phyloP scores from a whole-genome alignment of 495 filamentous ascomycete species.

The Barbatosphaeria neglecta region DNA sequence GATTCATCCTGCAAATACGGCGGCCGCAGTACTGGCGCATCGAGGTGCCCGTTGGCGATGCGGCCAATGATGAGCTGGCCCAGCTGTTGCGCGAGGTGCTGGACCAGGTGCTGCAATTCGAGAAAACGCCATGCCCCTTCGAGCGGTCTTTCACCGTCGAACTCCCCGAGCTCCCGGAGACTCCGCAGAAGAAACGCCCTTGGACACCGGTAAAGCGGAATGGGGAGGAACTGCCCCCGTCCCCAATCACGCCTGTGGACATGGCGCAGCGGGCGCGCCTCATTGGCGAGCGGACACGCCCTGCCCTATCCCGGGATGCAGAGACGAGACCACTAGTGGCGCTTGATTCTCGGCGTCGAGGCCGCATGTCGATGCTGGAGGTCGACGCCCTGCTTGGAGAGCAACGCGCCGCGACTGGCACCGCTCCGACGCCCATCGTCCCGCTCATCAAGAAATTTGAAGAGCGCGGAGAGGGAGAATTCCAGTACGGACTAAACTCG shows the following conservation, averaged over 20 bases:
- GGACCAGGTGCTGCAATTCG: slow-evolving; percentile 61
- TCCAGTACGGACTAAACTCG: background rate
- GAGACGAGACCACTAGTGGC: background rate
- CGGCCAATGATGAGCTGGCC: slow-evolving; percentile 47
- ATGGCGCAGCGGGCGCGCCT: background rate
- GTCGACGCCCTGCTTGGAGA: no score
- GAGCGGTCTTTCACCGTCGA: slow-evolving; percentile 61
- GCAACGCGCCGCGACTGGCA: no score
- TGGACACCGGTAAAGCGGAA: slow-evolving; percentile 52
- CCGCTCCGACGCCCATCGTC: background rate
- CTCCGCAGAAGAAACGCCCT: slow-evolving; percentile 53
- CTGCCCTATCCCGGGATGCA: background rate
- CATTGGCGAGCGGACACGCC: background rate
- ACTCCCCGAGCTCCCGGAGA: slow-evolving; percentile 56
- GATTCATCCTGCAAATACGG: slow-evolving; percentile 71
- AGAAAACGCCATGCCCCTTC: slow-evolving; percentile 82
- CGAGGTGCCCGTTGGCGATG: slow-evolving; percentile 55
- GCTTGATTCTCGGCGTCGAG: background rate
- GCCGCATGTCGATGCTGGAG: no score
- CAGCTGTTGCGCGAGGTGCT: slow-evolving; percentile 59
- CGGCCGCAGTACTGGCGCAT: slow-evolving; percentile 79
- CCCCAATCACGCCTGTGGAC: slow-evolving; percentile 13
- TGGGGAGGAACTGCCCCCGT: slow-evolving; percentile 14
- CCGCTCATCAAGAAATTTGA: background rate
- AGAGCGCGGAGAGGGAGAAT: background rate